phyloP scores from a whole-genome alignment of 345 rosid species.

The Capsella bursapastoris region DNA sequence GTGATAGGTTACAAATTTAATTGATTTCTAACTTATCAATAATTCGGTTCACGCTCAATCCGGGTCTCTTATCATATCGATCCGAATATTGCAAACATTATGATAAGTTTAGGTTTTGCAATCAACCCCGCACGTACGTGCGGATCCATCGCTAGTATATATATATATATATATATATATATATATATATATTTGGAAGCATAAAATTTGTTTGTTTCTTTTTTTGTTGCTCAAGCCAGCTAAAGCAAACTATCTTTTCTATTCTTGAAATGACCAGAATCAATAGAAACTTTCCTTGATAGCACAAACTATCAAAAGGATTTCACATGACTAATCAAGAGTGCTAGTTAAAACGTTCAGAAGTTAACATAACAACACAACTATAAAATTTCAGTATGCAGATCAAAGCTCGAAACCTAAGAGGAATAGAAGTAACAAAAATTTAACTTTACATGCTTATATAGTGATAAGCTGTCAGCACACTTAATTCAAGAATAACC shows the following conservation, averaged over 20 bases:
- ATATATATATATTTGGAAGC: too few relatives aligned
- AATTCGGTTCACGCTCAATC: too few relatives aligned
- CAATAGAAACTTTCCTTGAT: background rate
- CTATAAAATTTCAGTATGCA: background rate
- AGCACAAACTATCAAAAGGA: background rate
- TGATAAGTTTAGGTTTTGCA: too few relatives aligned
- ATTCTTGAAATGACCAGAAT: background rate
- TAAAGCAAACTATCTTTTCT: too few relatives aligned
- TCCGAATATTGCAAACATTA: too few relatives aligned
- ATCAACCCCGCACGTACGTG: too few relatives aligned
- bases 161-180: too few relatives aligned
- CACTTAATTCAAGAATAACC: conserved; percentile 43
- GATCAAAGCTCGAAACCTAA: background rate
- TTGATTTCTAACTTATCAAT: too few relatives aligned
- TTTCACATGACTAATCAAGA: background rate
- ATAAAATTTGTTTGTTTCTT: too few relatives aligned
- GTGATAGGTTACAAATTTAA: too few relatives aligned
- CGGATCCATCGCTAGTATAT: too few relatives aligned
- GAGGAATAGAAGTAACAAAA: background rate
- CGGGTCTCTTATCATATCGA: too few relatives aligned
- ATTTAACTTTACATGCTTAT: background rate
- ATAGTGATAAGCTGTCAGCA: background rate
- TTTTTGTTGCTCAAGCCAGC: conserved; percentile 11
- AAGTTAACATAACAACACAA: conserved; percentile 1
- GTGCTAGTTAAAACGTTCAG: background rate